Conservation (phyloP, 2,329 filamentous ascomycete species). For the Bimuria novae-zelandiae region DNA sequence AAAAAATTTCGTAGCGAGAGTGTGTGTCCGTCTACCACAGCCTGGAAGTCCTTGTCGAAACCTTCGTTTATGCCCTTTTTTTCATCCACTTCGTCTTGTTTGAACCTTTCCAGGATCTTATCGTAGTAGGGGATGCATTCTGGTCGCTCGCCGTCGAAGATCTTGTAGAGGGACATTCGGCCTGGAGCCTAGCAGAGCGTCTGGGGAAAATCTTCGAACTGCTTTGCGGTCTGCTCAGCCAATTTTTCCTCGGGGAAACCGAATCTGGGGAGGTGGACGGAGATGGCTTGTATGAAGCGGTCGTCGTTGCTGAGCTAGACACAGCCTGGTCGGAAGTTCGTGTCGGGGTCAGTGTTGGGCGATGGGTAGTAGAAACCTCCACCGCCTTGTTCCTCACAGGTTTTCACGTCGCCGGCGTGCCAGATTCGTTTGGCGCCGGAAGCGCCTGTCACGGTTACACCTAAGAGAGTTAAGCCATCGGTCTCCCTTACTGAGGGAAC, state of each 20-base stretch:
- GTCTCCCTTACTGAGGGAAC: too few relatives aligned
- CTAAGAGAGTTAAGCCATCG: too few relatives aligned
- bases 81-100: not conserved
- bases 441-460: too few relatives aligned
- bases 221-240: not conserved
- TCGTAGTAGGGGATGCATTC: constrained; percentile 2
- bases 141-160: not conserved
- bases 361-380: too few relatives aligned
- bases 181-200: constrained; percentile 1
- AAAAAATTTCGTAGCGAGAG: not conserved
- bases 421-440: too few relatives aligned
- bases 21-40: not conserved
- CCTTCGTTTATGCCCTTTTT: not conserved
- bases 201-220: not conserved
- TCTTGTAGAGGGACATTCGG: constrained; percentile 3
- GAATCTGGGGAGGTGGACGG: not conserved
- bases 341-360: too few relatives aligned
- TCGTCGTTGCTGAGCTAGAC: not conserved
- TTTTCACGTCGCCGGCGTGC: too few relatives aligned
- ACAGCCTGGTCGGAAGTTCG: too few relatives aligned
- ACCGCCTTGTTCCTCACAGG: too few relatives aligned
- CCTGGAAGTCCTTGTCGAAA: constrained; percentile 4
- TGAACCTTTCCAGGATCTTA: not conserved
- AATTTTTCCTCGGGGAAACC: not conserved
- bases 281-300: constrained; percentile 1